These are phyloP conservation scores for Vinca major DNA, from an alignment of 305 asterid species.

Conservation along the genomic window DNA sequence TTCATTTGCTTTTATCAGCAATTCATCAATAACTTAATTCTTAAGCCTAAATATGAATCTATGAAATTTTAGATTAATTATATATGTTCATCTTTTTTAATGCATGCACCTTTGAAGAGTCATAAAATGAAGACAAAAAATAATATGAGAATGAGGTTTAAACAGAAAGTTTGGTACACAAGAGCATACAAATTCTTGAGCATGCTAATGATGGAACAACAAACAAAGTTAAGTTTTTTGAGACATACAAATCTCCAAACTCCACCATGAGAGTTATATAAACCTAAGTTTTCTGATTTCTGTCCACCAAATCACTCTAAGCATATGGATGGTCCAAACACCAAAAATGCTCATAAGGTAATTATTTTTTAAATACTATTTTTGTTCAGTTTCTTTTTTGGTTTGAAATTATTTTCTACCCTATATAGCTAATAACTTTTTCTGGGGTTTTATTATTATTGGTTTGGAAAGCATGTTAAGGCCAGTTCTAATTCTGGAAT, in stretches of 20 bases:
- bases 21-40: constrained; percentile 9
- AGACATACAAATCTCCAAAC: constrained; percentile 28
- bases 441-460: neutral
- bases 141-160: constrained; percentile 22
- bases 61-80: neutral
- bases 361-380: neutral
- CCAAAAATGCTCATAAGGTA: constrained; percentile 22
- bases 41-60: constrained; percentile 17
- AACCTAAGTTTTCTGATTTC: constrained; percentile 6
- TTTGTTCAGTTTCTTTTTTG: neutral
- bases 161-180: constrained; percentile 28
- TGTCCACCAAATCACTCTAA: constrained; percentile 4
- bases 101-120: constrained; percentile 3
- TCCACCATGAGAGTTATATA: constrained; percentile 12
- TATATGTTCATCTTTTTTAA: neutral
- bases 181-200: constrained; percentile 13
- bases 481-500: constrained; percentile 19
- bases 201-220: constrained; percentile 22
- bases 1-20: neutral
- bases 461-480: constrained; percentile 10
- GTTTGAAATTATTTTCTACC: neutral
- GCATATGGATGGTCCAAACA: constrained; percentile 21
- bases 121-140: neutral
- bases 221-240: constrained; percentile 14
- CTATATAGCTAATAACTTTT: neutral